phyloP scores from a whole-genome alignment of 202 grass and related monocot species.

The Zoysia matrella region DNA sequence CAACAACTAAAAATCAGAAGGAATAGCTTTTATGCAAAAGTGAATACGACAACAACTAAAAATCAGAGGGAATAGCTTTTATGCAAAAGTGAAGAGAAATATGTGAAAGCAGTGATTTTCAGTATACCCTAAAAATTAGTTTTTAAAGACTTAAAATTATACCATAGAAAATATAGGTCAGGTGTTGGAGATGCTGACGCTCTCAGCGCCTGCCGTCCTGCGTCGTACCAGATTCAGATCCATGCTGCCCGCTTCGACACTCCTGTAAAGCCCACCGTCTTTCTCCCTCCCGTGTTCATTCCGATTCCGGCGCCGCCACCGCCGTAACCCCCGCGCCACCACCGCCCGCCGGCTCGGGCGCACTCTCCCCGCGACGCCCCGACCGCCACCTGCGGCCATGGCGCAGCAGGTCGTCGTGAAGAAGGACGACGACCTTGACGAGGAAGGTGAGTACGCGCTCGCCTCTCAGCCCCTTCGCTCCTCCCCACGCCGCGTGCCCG shows the following conservation, averaged over 20 bases:
- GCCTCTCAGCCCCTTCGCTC: not conserved
- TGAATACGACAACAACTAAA: no score
- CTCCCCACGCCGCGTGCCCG: no score
- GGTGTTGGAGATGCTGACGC: no score
- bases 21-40: no score
- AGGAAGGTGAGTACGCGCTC: slow-evolving; percentile 65
- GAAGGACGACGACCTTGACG: slow-evolving; percentile 97
- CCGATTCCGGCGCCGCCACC: slow-evolving; percentile 2
- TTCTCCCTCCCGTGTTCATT: not conserved
- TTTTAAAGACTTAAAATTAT: no score
- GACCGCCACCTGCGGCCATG: slow-evolving; percentile 54
- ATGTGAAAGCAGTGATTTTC: no score
- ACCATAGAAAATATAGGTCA: no score
- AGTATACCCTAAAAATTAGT: no score
- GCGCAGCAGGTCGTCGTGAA: slow-evolving; percentile 86
- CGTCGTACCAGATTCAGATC: slow-evolving; percentile 54
- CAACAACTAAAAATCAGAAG: no score
- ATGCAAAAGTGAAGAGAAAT: no score
- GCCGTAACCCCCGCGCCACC: not conserved
- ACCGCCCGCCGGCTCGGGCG: not conserved
- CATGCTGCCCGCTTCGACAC: slow-evolving; percentile 37
- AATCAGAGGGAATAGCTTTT: no score
- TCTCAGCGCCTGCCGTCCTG: not conserved
- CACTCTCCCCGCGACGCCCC: not conserved
- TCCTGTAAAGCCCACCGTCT: slow-evolving; percentile 21